phyloP scores from a whole-genome alignment of 306 rosid species.

The Quercus agrifolia region DNA sequence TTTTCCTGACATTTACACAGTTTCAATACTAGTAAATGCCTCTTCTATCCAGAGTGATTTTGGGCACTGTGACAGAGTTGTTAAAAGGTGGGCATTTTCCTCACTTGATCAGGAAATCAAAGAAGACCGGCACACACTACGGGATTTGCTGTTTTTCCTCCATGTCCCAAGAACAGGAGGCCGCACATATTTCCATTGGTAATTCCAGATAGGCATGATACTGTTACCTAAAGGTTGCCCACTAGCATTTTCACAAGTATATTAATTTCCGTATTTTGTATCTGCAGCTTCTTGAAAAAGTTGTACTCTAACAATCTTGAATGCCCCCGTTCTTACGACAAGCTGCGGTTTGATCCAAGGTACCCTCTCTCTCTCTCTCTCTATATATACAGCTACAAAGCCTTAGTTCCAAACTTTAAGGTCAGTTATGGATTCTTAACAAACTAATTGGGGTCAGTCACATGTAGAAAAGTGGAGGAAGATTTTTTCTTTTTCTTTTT shows the following conservation, averaged over 20 bases:
- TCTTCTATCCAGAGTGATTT: constrained; percentile 39
- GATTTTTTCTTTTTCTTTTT: background rate
- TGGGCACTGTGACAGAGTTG: constrained; percentile 65
- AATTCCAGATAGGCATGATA: constrained; percentile 7
- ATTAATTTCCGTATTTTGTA: constrained; percentile 20
- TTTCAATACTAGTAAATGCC: constrained; percentile 41
- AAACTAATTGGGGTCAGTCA: too few relatives aligned
- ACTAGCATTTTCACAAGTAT: background rate
- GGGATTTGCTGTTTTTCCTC: constrained; percentile 84
- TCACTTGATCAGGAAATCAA: constrained; percentile 52
- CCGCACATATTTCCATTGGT: constrained; percentile 89
- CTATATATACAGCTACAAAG: background rate
- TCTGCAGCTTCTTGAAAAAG: constrained; percentile 75
- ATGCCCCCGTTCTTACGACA: constrained; percentile 96
- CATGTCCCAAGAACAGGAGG: constrained; percentile 98
- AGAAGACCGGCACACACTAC: constrained; percentile 64
- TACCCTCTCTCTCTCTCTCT: constrained; percentile 21
- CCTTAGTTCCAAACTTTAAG: too few relatives aligned
- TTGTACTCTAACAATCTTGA: constrained; percentile 73
- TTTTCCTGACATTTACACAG: background rate
- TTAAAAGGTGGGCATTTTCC: constrained; percentile 65
- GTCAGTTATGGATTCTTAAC: too few relatives aligned
- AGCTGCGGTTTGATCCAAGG: constrained; percentile 98
- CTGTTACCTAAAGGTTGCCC: background rate
- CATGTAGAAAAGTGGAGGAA: too few relatives aligned